Percentiles rank a stretch among this genome's conserved stretches.
phyloP scores from a whole-genome alignment of 208 protist genomes.

The Polymyxa betae region DNA sequence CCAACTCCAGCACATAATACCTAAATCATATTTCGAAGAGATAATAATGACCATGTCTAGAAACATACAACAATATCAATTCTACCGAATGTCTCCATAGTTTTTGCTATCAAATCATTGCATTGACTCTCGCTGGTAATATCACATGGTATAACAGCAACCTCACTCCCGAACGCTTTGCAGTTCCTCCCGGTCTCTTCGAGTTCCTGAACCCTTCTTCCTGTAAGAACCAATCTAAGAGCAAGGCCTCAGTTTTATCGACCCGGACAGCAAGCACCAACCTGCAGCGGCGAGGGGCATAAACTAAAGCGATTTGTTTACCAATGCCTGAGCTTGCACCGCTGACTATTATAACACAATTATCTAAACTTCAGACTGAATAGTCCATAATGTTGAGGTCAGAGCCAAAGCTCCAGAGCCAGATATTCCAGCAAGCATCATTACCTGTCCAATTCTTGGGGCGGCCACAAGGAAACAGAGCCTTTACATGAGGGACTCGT shows the following conservation, averaged over 20 bases:
- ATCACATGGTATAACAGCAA: not conserved
- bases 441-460: not conserved
- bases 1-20: slow-evolving; percentile 19
- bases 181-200: slow-evolving; percentile 13
- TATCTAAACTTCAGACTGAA: no score
- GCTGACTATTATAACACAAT: slow-evolving; percentile 29
- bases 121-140: not conserved
- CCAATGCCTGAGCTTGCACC: slow-evolving; percentile 38
- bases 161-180: slow-evolving; percentile 2
- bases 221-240: not conserved
- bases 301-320: slow-evolving; percentile 41
- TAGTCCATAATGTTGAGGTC: not conserved
- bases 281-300: slow-evolving; percentile 28
- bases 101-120: not conserved
- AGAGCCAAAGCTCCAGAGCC: not conserved
- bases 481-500: slow-evolving; percentile 43
- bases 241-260: not conserved
- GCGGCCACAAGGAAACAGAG: not conserved
- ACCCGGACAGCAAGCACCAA: not conserved
- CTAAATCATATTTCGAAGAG: not conserved
- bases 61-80: slow-evolving; percentile 17
- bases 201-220: not conserved
- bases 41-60: not conserved
- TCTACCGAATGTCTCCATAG: not conserved
- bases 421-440: not conserved